Evolutionary conservation across 352 stramenopile genomes (phyloP).

Genomic region (Phytophthora hibernalis): DNA sequence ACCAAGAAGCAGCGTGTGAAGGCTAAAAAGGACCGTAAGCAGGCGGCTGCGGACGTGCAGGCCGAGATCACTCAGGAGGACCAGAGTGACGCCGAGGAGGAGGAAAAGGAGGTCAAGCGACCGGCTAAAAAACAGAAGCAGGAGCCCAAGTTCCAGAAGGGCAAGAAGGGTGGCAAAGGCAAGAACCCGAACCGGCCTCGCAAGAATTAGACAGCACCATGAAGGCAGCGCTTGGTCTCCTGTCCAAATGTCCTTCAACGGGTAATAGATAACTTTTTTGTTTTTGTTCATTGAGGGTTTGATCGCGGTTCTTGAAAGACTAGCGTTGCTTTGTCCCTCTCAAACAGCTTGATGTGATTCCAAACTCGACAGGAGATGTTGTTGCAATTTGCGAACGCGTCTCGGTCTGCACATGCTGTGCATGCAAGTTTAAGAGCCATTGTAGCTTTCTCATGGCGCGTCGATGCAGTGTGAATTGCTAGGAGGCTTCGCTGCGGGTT

Average conservation of each 20-base stretch:
- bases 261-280: slow-evolving; percentile 41
- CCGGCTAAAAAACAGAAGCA: slow-evolving; percentile 60
- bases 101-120: slow-evolving; percentile 45
- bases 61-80: slow-evolving; percentile 68
- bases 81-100: slow-evolving; percentile 56
- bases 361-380: slow-evolving; percentile 74
- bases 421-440: slow-evolving; percentile 52
- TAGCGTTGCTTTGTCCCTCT: slow-evolving; percentile 46
- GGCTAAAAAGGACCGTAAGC: slow-evolving; percentile 73
- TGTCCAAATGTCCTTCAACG: slow-evolving; percentile 29
- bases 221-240: slow-evolving; percentile 21
- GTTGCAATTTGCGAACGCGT: slow-evolving; percentile 48
- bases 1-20: slow-evolving; percentile 89
- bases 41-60: slow-evolving; percentile 77
- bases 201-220: slow-evolving; percentile 56
- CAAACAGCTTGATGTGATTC: slow-evolving; percentile 65
- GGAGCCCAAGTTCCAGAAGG: slow-evolving; percentile 42
- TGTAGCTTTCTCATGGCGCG: slow-evolving; percentile 49
- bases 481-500: slow-evolving; percentile 76
- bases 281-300: slow-evolving; percentile 21
- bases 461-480: slow-evolving; percentile 55
- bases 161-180: slow-evolving; percentile 41
- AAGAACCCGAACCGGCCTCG: slow-evolving; percentile 48
- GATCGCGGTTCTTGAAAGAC: slow-evolving; percentile 34
- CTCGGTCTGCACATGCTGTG: slow-evolving; percentile 58